Conservation (phyloP, 495 filamentous ascomycete species). For the Hypoxylon subgilvum region DNA sequence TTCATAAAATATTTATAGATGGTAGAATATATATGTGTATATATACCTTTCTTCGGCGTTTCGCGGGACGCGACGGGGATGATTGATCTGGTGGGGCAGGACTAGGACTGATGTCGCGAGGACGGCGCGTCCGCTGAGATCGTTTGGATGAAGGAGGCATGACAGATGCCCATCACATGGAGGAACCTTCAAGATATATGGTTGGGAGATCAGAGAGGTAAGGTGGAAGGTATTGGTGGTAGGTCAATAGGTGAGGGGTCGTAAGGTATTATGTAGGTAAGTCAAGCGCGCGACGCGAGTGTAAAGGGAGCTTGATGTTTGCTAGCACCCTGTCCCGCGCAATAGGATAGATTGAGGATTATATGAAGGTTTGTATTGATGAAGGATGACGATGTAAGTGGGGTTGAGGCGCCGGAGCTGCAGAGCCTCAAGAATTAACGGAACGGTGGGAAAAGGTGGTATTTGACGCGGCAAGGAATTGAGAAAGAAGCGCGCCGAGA, state of each 20-base stretch:
- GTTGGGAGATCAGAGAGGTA: no score
- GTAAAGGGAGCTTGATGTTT: not conserved
- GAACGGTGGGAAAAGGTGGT: constrained; percentile 15
- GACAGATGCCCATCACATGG: constrained; percentile 27
- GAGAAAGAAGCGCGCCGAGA: constrained; percentile 27
- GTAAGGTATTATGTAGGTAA: no score
- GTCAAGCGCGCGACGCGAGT: constrained; percentile 7
- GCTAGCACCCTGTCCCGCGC: not conserved
- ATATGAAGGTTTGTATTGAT: not conserved
- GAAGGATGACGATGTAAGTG: constrained; percentile 3
- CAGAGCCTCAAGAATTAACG: constrained; percentile 23
- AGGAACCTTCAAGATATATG: no score
- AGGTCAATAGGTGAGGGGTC: constrained; percentile 11
- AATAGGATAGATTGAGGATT: not conserved
- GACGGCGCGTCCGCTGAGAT: constrained; percentile 48
- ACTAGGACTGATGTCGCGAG: constrained; percentile 46
- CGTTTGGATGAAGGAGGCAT: constrained; percentile 55
- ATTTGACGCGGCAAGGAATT: constrained; percentile 32
- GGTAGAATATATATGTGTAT: no score
- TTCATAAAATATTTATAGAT: no score
- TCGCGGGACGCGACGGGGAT: constrained; percentile 73
- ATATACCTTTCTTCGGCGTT: constrained; percentile 76
- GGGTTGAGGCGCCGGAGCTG: constrained; percentile 12
- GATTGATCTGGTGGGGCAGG: constrained; percentile 52
- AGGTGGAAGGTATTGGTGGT: no score